phyloP scores from a whole-genome alignment of 805 yeast species.

The Saturnispora diversa region DNA sequence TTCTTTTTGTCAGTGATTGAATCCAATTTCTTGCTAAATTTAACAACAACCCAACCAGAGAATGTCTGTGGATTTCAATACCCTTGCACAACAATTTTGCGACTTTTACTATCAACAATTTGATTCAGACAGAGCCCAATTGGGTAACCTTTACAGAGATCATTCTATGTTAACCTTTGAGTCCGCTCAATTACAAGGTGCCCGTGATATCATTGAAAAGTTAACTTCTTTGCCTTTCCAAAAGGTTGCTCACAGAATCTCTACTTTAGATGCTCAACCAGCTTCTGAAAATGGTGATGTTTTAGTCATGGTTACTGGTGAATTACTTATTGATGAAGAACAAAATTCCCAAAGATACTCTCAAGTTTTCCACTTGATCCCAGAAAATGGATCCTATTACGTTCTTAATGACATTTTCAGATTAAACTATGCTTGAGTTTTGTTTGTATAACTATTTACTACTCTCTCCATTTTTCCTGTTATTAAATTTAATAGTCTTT shows the following conservation, averaged over 20 bases:
- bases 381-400: conserved; percentile 84
- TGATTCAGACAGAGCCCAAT: conserved; percentile 83
- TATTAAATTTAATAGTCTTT: not conserved
- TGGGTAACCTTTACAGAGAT: conserved; percentile 54
- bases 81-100: conserved; percentile 64
- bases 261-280: conserved; percentile 97
- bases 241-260: conserved; percentile 87
- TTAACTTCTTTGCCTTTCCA: conserved; percentile 81
- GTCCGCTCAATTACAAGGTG: conserved; percentile 90
- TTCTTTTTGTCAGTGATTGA: no score
- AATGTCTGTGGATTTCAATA: conserved; percentile 32
- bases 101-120: conserved; percentile 92
- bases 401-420: conserved; percentile 97
- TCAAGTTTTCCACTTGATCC: conserved; percentile 94
- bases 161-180: conserved; percentile 97
- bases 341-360: conserved; percentile 93
- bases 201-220: conserved; percentile 87
- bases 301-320: conserved; percentile 96
- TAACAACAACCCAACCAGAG: conserved; percentile 7
- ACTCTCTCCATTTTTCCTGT: not conserved
- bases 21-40: no score
- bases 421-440: conserved; percentile 62
- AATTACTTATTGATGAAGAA: conserved; percentile 86
- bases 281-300: conserved; percentile 90
- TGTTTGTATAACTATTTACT: not conserved